Percentiles rank a stretch among this genome's conserved stretches.
Evolutionary conservation across 2,329 filamentous ascomycete species (phyloP).

Genomic region (Talaromyces sp.): DNA sequence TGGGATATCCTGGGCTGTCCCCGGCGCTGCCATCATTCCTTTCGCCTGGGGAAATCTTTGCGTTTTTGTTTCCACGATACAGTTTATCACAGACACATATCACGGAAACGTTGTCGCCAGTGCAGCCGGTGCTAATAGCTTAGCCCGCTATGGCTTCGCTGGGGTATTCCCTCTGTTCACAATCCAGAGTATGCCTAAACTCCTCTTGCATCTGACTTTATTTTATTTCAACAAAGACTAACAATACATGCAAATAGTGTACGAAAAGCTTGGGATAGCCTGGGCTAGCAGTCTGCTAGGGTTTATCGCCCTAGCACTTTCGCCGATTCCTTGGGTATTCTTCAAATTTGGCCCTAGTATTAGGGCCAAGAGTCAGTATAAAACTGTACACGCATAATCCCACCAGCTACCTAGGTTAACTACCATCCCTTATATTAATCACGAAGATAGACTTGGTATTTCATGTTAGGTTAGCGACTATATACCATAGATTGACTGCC

Average conservation of each 20-base stretch:
- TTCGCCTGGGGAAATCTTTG: constrained; percentile 24
- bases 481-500: too few species aligned
- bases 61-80: constrained; percentile 16
- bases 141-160: constrained; percentile 27
- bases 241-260: constrained; percentile 36
- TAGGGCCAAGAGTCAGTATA: constrained; percentile 4
- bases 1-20: constrained; percentile 36
- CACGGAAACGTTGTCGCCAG: constrained; percentile 21
- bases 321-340: constrained; percentile 40
- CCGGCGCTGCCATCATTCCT: constrained; percentile 18
- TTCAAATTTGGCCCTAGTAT: constrained; percentile 41
- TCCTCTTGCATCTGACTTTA: constrained; percentile 1
- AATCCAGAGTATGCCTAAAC: constrained; percentile 17
- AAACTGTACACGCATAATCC: neutral
- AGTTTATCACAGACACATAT: constrained; percentile 6
- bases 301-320: constrained; percentile 39
- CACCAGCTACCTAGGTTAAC: too few species aligned
- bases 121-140: constrained; percentile 27
- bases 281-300: constrained; percentile 60
- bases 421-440: too few species aligned
- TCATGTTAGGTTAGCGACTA: too few species aligned
- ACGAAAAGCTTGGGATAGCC: constrained; percentile 56
- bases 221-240: neutral
- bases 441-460: too few species aligned
- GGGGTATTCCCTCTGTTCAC: constrained; percentile 34